These are phyloP conservation scores for Xylaria flabelliformis DNA, from an alignment of 495 filamentous ascomycete genomes.

Conservation along the genomic window DNA sequence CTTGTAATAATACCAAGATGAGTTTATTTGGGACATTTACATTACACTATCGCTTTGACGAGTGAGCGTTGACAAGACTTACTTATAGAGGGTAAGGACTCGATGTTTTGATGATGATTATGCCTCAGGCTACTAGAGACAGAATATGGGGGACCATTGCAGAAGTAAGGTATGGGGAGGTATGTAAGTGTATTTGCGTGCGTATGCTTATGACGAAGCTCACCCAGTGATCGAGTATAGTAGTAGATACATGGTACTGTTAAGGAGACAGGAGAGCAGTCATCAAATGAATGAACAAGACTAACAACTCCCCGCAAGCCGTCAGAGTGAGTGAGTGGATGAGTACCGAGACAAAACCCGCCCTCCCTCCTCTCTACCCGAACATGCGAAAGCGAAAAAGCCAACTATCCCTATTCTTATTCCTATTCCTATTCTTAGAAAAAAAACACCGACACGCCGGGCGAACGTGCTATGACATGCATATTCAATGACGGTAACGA, in stretches of 20 bases:
- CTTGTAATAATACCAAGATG: not conserved
- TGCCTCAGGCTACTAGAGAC: too few species aligned
- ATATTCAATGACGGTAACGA: not conserved
- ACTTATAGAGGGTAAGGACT: too few species aligned
- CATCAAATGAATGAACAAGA: too few species aligned
- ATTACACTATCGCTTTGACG: not conserved
- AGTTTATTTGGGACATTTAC: not conserved
- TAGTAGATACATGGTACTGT: not conserved
- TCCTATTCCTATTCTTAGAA: slow-evolving; percentile 9
- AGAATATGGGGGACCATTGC: not conserved
- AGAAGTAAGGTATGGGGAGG: not conserved
- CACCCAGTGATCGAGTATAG: not conserved
- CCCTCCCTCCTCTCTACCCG: not conserved
- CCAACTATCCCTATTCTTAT: not conserved
- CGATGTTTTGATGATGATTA: too few species aligned
- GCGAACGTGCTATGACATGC: slow-evolving; percentile 11
- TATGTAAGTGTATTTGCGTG: not conserved
- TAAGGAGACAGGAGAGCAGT: not conserved
- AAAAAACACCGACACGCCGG: not conserved
- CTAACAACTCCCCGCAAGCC: not conserved
- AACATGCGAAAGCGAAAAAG: not conserved
- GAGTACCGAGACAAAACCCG: not conserved
- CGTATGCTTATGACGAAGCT: not conserved
- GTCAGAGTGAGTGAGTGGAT: not conserved
- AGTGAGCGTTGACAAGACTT: not conserved